These are phyloP conservation scores for Microcos paniculata DNA, from an alignment of 345 rosid species.

Conservation along the genomic window DNA sequence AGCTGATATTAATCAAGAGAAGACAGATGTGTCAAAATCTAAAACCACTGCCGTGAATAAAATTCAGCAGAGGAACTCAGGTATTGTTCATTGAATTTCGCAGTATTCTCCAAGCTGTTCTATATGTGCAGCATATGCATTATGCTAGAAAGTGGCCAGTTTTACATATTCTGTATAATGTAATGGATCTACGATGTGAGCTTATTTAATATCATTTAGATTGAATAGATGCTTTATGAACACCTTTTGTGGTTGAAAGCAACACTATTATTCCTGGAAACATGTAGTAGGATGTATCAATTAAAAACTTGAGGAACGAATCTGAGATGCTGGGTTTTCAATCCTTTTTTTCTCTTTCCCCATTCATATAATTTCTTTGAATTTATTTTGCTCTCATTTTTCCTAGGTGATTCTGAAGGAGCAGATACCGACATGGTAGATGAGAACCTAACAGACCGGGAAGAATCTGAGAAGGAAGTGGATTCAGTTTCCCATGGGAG, in stretches of 20 bases:
- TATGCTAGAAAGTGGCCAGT: background rate
- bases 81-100: slow-evolving; percentile 26
- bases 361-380: background rate
- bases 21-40: slow-evolving; percentile 44
- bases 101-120: background rate
- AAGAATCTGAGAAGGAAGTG: slow-evolving; percentile 45
- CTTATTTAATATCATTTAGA: slow-evolving; percentile 1
- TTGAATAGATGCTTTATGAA: background rate
- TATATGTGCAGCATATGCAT: background rate
- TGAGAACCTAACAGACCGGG: slow-evolving; percentile 29
- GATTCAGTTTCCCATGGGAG: slow-evolving; percentile 35
- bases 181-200: no score
- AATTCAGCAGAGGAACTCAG: slow-evolving; percentile 34
- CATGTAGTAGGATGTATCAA: background rate
- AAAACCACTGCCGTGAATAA: slow-evolving; percentile 27
- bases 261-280: background rate
- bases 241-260: slow-evolving; percentile 1
- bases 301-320: background rate
- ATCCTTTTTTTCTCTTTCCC: background rate
- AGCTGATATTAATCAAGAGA: slow-evolving; percentile 42
- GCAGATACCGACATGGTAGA: slow-evolving; percentile 34
- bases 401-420: slow-evolving; percentile 43
- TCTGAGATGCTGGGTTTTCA: background rate
- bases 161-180: background rate
- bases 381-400: background rate